Percentiles rank a stretch among this genome's conserved stretches.
Evolutionary conservation across 2,329 filamentous ascomycete species (phyloP).

Genomic region (Fusarium sp.): DNA sequence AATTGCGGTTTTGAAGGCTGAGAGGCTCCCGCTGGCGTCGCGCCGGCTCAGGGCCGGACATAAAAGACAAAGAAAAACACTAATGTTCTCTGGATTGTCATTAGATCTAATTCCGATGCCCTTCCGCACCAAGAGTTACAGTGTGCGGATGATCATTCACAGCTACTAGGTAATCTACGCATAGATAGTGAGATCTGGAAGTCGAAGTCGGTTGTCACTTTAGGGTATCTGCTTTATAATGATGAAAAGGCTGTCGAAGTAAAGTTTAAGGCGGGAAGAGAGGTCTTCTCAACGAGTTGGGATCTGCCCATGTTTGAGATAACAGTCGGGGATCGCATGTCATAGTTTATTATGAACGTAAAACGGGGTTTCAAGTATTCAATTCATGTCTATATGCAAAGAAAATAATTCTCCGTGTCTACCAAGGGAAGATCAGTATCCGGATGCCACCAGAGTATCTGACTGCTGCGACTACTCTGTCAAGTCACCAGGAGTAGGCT

Average conservation of each 20-base stretch:
- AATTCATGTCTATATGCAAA: not conserved
- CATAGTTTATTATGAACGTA: fast-evolving
- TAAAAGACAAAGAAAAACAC: slow-evolving; percentile 11
- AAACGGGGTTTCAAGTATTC: fast-evolving
- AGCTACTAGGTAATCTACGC: not conserved
- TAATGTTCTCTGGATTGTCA: not conserved
- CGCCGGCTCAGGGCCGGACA: slow-evolving; percentile 25
- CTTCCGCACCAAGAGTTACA: not conserved
- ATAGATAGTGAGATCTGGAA: fast-evolving
- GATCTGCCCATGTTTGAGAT: fast-evolving
- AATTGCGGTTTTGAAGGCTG: slow-evolving; percentile 14
- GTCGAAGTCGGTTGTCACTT: fast-evolving
- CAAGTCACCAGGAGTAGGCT: not conserved
- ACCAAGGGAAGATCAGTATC: fast-evolving
- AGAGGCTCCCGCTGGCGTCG: slow-evolving; percentile 24
- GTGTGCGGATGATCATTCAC: fast-evolving
- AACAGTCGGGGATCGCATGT: fast-evolving
- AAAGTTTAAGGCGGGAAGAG: fast-evolving
- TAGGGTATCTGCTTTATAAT: not conserved
- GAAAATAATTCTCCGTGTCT: fast-evolving
- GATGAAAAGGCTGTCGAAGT: not conserved
- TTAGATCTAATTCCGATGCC: not conserved
- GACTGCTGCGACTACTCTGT: no score
- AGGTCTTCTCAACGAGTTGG: fast-evolving
- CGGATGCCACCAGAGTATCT: no score